phyloP scores from a whole-genome alignment of 352 stramenopile genomes.

The Peronospora destructor region DNA sequence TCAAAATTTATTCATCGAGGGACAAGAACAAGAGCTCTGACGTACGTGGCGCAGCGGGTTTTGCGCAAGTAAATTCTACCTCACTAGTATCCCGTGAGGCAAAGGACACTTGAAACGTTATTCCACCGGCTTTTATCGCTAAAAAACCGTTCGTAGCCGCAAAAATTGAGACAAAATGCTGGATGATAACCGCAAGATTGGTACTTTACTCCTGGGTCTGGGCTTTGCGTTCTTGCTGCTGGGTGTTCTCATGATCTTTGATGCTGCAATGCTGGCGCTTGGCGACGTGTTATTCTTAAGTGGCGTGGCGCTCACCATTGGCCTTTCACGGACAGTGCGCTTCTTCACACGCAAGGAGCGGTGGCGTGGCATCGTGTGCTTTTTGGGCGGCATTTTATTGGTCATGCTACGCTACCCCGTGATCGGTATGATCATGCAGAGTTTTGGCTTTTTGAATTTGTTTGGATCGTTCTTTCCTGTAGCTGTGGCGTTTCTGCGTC shows the following conservation, averaged over 20 bases:
- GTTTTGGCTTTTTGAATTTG: conserved; percentile 92
- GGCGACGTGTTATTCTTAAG: conserved; percentile 92
- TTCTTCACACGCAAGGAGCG: conserved; percentile 93
- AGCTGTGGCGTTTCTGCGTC: conserved; percentile 87
- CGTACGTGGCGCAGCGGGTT: conserved; percentile 5
- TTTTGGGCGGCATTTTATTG: conserved; percentile 90
- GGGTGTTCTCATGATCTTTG: conserved; percentile 92
- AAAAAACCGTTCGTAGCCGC: neutral
- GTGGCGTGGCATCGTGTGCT: conserved; percentile 90
- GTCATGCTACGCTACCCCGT: conserved; percentile 90
- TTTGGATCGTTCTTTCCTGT: conserved; percentile 96
- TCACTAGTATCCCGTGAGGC: neutral
- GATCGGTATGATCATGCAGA: conserved; percentile 90
- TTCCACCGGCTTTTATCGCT: neutral
- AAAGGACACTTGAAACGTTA: neutral
- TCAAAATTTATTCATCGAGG: conserved; percentile 8
- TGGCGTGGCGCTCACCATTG: conserved; percentile 92
- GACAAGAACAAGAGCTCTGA: conserved; percentile 2
- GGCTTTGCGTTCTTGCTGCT: conserved; percentile 91
- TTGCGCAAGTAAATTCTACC: neutral
- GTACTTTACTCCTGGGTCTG: conserved; percentile 88
- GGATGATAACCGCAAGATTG: conserved; percentile 95
- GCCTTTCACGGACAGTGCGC: conserved; percentile 84
- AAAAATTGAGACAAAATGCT: conserved; percentile 35
- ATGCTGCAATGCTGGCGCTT: conserved; percentile 89